Conservation (phyloP, 208 protist genomes). For the Entamoeba invadens region DNA sequence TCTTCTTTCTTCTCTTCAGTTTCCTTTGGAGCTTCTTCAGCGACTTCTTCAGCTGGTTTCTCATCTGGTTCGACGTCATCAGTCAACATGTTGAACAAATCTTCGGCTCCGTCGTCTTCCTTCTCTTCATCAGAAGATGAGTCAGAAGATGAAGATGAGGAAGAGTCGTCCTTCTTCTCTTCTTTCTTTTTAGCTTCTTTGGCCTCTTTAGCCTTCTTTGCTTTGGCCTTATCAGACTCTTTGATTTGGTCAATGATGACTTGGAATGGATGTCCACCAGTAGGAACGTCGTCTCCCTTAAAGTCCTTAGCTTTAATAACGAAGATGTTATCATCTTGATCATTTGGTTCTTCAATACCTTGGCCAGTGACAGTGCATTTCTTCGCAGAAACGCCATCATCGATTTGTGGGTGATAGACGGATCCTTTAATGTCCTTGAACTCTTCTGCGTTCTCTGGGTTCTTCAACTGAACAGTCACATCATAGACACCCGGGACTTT, state of each 20-base stretch:
- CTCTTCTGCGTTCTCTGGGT: background rate
- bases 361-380: background rate
- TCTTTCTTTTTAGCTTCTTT: background rate
- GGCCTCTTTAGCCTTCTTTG: no score
- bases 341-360: background rate
- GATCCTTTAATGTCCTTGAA: background rate
- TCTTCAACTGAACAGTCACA: background rate
- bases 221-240: background rate
- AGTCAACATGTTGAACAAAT: background rate
- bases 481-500: background rate
- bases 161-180: background rate
- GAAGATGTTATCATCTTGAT: background rate
- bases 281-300: background rate
- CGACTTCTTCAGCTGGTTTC: background rate
- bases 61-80: background rate
- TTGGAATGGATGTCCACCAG: background rate
- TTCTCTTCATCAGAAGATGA: background rate
- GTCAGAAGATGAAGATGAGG: background rate
- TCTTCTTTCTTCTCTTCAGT: no score
- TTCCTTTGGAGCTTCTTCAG: no score
- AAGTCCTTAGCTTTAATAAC: background rate
- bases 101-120: background rate
- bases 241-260: background rate
- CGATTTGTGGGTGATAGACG: background rate
- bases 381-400: background rate